These are phyloP conservation scores for Penicillium fimorum DNA, from an alignment of 495 filamentous ascomycete species.

Conservation along the genomic window DNA sequence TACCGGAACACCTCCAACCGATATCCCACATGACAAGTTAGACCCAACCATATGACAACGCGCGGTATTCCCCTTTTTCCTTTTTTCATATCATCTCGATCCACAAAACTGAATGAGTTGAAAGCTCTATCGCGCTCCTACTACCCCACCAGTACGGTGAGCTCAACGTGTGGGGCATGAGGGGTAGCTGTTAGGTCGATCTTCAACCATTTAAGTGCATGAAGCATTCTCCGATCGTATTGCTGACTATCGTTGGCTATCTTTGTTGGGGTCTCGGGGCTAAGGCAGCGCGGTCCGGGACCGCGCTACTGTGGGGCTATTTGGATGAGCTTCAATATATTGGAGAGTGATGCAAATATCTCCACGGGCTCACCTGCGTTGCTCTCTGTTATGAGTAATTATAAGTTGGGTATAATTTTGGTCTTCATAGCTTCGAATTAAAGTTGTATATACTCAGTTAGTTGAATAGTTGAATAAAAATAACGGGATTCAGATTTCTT, in stretches of 20 bases:
- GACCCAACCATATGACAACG: background rate
- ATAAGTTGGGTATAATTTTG: background rate
- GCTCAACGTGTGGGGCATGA: background rate
- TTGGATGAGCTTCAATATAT: background rate
- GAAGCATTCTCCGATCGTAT: background rate
- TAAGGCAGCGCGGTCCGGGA: slow-evolving; percentile 8
- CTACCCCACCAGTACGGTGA: background rate
- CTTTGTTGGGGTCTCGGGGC: background rate
- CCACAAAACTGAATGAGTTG: background rate
- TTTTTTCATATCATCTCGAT: background rate
- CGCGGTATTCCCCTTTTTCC: background rate
- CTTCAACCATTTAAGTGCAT: background rate
- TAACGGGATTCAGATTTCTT: background rate
- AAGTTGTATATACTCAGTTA: background rate
- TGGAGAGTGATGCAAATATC: background rate
- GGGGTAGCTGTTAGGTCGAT: slow-evolving; percentile 7
- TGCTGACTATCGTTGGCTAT: background rate
- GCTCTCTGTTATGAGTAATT: background rate
- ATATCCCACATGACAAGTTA: background rate
- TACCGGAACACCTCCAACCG: too few species aligned
- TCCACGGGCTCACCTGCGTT: background rate
- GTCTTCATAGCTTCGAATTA: background rate
- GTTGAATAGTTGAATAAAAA: background rate
- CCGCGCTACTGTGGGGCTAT: slow-evolving; percentile 3
- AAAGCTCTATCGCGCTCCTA: slow-evolving; percentile 8